A percentile compares a stretch with the other conserved stretches of the same genome.
Conservation (phyloP, 495 filamentous ascomycete species). For the Penicillium lagena region DNA sequence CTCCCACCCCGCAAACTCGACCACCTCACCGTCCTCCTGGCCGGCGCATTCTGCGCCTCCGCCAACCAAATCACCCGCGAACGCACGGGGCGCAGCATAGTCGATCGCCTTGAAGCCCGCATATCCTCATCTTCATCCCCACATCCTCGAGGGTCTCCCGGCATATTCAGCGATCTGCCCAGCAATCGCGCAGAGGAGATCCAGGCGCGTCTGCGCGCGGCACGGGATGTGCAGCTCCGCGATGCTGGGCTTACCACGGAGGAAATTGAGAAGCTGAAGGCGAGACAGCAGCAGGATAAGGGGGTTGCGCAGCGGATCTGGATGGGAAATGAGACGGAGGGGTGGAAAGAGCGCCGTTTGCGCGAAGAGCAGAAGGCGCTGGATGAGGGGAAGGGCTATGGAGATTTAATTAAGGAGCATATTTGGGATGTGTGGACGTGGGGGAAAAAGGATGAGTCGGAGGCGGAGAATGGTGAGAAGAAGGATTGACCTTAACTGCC, state of each 20-base stretch:
- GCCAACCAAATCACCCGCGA: slow-evolving; percentile 56
- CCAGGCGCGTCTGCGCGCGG: slow-evolving; percentile 33
- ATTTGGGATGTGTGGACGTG: slow-evolving; percentile 75
- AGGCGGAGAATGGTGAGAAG: slow-evolving; percentile 11
- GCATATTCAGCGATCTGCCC: slow-evolving; percentile 30
- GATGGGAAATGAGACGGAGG: slow-evolving; percentile 57
- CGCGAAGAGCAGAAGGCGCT: slow-evolving; percentile 65
- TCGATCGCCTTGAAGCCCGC: slow-evolving; percentile 36
- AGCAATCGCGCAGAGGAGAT: slow-evolving; percentile 49
- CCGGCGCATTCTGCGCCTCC: slow-evolving; percentile 50
- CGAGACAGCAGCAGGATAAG: slow-evolving; percentile 27
- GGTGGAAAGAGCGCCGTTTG: slow-evolving; percentile 69
- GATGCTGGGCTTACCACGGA: slow-evolving; percentile 6
- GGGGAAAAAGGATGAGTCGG: slow-evolving; percentile 31
- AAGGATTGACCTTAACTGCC: slow-evolving; percentile 5
- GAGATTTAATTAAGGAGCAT: slow-evolving; percentile 75
- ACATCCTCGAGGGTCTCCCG: too few species aligned
- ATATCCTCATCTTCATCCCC: slow-evolving; percentile 10
- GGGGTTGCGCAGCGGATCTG: slow-evolving; percentile 50
- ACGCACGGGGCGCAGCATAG: slow-evolving; percentile 47
- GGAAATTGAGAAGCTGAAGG: slow-evolving; percentile 36
- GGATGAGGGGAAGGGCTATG: slow-evolving; percentile 74
- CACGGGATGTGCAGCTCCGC: slow-evolving; percentile 25
- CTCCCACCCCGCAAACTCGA: slow-evolving; percentile 78
- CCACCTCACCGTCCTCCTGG: slow-evolving; percentile 52